These are phyloP conservation scores for Dendrostoma leiphaemia DNA, from an alignment of 2,329 filamentous ascomycete genomes.

Conservation along the genomic window DNA sequence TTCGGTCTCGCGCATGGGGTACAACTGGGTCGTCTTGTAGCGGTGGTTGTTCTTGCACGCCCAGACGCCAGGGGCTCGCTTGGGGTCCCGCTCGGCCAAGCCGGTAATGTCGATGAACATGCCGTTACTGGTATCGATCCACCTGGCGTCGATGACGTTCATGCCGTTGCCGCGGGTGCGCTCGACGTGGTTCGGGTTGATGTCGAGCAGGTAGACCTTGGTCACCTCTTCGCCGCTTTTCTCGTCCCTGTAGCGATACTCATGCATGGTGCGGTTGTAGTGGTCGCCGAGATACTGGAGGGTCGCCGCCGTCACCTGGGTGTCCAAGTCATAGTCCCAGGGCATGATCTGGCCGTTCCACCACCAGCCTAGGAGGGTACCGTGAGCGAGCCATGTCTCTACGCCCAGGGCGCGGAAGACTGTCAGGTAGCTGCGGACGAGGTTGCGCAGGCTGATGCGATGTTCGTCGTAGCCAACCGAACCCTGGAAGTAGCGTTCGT, in stretches of 20 bases:
- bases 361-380: constrained; percentile 84
- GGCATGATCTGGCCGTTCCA: constrained; percentile 78
- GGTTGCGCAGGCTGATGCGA: constrained; percentile 62
- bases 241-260: constrained; percentile 46
- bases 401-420: constrained; percentile 62
- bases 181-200: constrained; percentile 69
- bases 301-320: constrained; percentile 69
- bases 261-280: constrained; percentile 67
- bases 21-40: constrained; percentile 70
- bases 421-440: constrained; percentile 74
- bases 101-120: constrained; percentile 84
- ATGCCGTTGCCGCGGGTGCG: constrained; percentile 62
- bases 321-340: constrained; percentile 84
- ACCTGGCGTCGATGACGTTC: constrained; percentile 82
- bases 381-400: constrained; percentile 86
- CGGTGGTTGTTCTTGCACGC: constrained; percentile 78
- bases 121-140: constrained; percentile 74
- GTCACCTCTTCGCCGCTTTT: constrained; percentile 38
- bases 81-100: constrained; percentile 64
- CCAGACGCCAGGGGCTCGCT: constrained; percentile 61
- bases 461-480: constrained; percentile 66
- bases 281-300: constrained; percentile 62
- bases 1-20: constrained; percentile 68
- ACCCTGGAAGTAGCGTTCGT: constrained; percentile 64
- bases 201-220: constrained; percentile 67